Percentiles rank a stretch among this genome's conserved stretches.
Evolutionary conservation across 129 eudicot genomes (phyloP).

Genomic region (Pseudognaphalium luteoalbum): DNA sequence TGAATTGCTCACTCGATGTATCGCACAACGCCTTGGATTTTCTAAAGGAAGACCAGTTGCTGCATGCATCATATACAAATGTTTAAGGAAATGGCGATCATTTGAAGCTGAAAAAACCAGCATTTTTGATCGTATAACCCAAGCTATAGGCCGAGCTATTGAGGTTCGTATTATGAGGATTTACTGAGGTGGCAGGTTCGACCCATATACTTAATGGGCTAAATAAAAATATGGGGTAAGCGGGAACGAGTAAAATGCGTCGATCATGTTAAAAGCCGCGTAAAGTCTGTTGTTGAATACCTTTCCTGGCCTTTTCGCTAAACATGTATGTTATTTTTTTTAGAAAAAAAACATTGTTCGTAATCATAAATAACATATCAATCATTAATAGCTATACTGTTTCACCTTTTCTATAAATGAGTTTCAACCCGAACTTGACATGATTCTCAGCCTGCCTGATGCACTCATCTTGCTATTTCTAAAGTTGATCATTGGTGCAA

Average conservation of each 20-base stretch:
- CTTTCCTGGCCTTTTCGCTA: neutral
- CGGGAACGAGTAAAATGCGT: neutral
- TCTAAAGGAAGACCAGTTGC: slow-evolving; percentile 88
- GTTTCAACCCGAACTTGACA: neutral
- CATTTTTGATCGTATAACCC: slow-evolving; percentile 84
- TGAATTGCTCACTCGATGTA: slow-evolving; percentile 85
- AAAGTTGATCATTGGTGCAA: slow-evolving; percentile 7
- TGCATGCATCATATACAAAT: slow-evolving; percentile 89
- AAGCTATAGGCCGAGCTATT: slow-evolving; percentile 87
- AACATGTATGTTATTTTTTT: neutral
- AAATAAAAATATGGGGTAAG: too few relatives aligned
- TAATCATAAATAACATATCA: neutral
- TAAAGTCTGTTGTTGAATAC: neutral
- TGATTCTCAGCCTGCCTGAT: neutral
- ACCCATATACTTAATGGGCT: too few relatives aligned
- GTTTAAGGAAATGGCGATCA: slow-evolving; percentile 91
- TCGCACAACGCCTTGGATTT: slow-evolving; percentile 84
- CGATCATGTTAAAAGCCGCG: neutral
- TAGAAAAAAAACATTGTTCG: neutral
- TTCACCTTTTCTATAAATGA: neutral
- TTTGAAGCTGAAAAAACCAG: slow-evolving; percentile 89
- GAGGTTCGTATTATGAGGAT: slow-evolving; percentile 52
- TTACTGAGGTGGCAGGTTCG: too few relatives aligned
- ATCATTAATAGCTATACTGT: neutral
- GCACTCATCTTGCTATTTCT: neutral